Percentiles rank a stretch among this genome's conserved stretches.
phyloP scores from a whole-genome alignment of 148 eudicot species.

The Amaranthus cruentus region DNA sequence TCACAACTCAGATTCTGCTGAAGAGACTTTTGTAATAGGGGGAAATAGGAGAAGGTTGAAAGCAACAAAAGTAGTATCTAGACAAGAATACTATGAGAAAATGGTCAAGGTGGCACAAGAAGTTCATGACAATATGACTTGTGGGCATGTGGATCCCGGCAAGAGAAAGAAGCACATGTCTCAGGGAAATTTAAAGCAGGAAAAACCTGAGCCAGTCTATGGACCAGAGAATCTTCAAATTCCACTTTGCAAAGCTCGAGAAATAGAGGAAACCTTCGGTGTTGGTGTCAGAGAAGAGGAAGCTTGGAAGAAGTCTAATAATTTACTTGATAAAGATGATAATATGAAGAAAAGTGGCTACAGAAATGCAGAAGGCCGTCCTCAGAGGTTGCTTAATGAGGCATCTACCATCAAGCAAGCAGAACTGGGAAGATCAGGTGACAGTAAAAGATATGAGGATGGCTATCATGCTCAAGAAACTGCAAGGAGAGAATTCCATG shows the following conservation, averaged over 20 bases:
- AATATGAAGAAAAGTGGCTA: slow-evolving; percentile 18
- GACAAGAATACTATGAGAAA: slow-evolving; percentile 39
- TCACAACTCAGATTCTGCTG: slow-evolving; percentile 26
- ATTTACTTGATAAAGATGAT: slow-evolving; percentile 22
- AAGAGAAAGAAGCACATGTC: slow-evolving; percentile 25
- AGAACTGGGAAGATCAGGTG: slow-evolving; percentile 21
- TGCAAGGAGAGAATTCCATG: slow-evolving; percentile 22
- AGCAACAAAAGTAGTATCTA: slow-evolving; percentile 37
- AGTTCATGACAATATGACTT: slow-evolving; percentile 29
- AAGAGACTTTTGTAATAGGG: slow-evolving; percentile 29
- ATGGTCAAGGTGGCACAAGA: slow-evolving; percentile 44
- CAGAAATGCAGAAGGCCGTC: slow-evolving; percentile 18
- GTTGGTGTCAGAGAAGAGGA: slow-evolving; percentile 15
- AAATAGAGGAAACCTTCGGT: slow-evolving; percentile 10
- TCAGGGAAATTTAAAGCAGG: slow-evolving; percentile 23
- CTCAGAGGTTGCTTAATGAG: slow-evolving; percentile 20
- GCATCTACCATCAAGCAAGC: slow-evolving; percentile 19
- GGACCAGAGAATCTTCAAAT: slow-evolving; percentile 24
- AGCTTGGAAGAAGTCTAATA: neutral
- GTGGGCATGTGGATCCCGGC: slow-evolving; percentile 27
- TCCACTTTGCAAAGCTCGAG: slow-evolving; percentile 14
- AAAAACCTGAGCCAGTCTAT: slow-evolving; percentile 22
- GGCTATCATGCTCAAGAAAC: slow-evolving; percentile 27
- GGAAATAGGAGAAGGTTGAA: slow-evolving; percentile 33
- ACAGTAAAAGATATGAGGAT: slow-evolving; percentile 8